Percentiles rank a stretch among this genome's conserved stretches.
Conservation (phyloP, 176 grass and related monocot species). For the Puccinellia tenuiflora region DNA sequence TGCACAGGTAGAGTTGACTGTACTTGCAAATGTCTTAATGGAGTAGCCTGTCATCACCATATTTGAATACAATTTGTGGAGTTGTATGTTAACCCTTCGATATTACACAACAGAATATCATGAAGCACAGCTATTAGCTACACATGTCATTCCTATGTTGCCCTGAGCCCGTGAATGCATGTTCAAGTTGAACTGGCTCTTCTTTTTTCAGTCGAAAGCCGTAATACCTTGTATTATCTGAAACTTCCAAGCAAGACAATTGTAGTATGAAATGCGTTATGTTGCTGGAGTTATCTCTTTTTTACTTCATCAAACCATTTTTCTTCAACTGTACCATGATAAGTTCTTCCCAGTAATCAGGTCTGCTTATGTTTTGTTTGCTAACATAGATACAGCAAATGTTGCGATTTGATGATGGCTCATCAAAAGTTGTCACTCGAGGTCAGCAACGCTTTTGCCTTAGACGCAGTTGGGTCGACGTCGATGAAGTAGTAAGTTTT, state of each 20-base stretch:
- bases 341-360: conserved; percentile 10
- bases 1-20: neutral
- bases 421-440: conserved; percentile 56
- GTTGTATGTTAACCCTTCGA: neutral
- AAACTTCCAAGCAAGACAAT: neutral
- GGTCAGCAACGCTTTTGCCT: conserved; percentile 82
- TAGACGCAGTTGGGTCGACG: conserved; percentile 63
- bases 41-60: neutral
- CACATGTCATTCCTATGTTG: neutral
- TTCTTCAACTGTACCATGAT: neutral
- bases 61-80: conserved; percentile 1
- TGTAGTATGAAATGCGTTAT: neutral
- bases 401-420: conserved; percentile 55
- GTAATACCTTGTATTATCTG: neutral
- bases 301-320: conserved; percentile 4
- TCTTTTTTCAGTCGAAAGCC: too few species aligned
- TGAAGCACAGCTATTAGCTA: neutral
- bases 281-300: neutral
- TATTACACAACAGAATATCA: neutral
- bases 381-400: conserved; percentile 62
- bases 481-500: conserved; percentile 65
- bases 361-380: conserved; percentile 22
- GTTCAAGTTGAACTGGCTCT: too few species aligned
- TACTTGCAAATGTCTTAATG: neutral
- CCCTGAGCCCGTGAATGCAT: neutral